Conservation (phyloP, 345 rosid genomes). For the Dimocarpus longan region DNA sequence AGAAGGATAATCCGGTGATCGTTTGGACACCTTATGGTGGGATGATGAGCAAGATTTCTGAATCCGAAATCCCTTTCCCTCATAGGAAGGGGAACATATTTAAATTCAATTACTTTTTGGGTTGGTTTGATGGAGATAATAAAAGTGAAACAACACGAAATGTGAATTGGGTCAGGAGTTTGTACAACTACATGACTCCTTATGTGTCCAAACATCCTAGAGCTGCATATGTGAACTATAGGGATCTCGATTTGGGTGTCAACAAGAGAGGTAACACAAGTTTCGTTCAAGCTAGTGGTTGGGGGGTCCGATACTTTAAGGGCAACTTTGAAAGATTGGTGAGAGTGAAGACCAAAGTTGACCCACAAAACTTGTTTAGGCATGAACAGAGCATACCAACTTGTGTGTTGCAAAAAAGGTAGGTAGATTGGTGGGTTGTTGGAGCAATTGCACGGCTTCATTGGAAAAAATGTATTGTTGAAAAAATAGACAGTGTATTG, state of each 20-base stretch:
- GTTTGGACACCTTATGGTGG: slow-evolving; percentile 80
- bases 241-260: slow-evolving; percentile 64
- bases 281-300: slow-evolving; percentile 35
- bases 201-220: slow-evolving; percentile 59
- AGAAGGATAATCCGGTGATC: slow-evolving; percentile 59
- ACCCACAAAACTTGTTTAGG: slow-evolving; percentile 54
- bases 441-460: too few species aligned
- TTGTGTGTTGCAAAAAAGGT: neutral
- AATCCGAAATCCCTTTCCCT: slow-evolving; percentile 54
- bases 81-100: slow-evolving; percentile 54
- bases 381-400: slow-evolving; percentile 68
- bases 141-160: slow-evolving; percentile 11
- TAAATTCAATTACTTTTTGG: slow-evolving; percentile 45
- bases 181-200: slow-evolving; percentile 51
- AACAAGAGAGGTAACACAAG: slow-evolving; percentile 30
- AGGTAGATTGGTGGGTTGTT: neutral
- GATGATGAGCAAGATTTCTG: slow-evolving; percentile 59
- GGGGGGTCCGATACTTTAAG: slow-evolving; percentile 52
- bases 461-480: too few species aligned
- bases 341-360: slow-evolving; percentile 47
- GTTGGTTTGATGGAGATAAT: slow-evolving; percentile 38
- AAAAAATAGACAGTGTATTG: too few species aligned
- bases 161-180: slow-evolving; percentile 41
- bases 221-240: slow-evolving; percentile 56
- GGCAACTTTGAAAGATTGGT: slow-evolving; percentile 53